These are phyloP conservation scores for Curvularia spicifera DNA, from an alignment of 2,329 filamentous ascomycete genomes.

Conservation along the genomic window DNA sequence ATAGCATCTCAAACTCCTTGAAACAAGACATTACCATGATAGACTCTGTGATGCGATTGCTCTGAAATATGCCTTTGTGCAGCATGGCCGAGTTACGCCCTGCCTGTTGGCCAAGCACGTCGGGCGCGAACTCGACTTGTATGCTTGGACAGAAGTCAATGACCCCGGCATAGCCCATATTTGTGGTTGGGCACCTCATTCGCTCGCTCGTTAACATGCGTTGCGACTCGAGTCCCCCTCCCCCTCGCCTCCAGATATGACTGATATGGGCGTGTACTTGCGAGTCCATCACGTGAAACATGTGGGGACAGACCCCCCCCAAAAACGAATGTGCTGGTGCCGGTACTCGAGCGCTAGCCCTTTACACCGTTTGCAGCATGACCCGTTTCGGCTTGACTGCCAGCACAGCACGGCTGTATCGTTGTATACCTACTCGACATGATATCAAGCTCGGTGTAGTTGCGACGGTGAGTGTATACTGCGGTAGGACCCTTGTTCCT, in stretches of 20 bases:
- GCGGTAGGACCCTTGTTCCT: conserved; percentile 24
- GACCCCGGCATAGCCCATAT: not conserved
- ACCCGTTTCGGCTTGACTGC: conserved; percentile 8
- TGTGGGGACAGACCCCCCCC: not conserved
- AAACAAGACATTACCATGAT: conserved; percentile 2
- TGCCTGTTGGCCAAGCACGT: conserved; percentile 8
- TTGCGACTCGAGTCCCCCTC: not conserved
- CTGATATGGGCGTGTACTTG: not conserved
- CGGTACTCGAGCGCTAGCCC: conserved; percentile 5
- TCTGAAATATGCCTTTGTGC: conserved; percentile 7
- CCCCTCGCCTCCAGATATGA: not conserved
- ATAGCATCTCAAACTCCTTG: not conserved
- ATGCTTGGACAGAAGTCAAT: not conserved
- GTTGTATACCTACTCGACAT: conserved; percentile 11
- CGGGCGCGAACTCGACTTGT: conserved; percentile 13
- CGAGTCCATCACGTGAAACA: not conserved
- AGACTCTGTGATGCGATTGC: conserved; percentile 13
- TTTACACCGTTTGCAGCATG: conserved; percentile 17
- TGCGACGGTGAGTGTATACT: conserved; percentile 33
- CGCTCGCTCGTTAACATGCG: not conserved
- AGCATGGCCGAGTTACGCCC: conserved; percentile 24
- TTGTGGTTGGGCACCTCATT: not conserved
- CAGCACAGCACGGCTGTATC: conserved; percentile 11
- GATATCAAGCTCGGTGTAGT: conserved; percentile 12
- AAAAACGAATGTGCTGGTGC: not conserved